Evolutionary conservation across 306 rosid species (phyloP).

Genomic region (Sicyos baderoa): DNA sequence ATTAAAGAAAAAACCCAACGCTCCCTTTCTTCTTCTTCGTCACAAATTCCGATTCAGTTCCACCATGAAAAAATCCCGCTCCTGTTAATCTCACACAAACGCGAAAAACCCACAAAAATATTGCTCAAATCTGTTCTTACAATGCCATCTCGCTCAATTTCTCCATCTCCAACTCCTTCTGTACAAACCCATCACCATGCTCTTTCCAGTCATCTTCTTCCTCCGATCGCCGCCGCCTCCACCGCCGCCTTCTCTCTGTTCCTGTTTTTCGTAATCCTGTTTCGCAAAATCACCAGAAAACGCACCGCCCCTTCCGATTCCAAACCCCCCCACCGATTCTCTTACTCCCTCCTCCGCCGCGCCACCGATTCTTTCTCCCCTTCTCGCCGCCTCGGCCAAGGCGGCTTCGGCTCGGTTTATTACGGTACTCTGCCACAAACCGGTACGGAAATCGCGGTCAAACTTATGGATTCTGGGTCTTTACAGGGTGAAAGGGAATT

Average conservation of each 20-base stretch:
- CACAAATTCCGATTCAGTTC: background rate
- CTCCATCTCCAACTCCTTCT: conserved; percentile 27
- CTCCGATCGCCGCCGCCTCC: conserved; percentile 23
- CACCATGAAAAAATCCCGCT: background rate
- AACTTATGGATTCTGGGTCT: conserved; percentile 74
- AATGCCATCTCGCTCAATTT: conserved; percentile 53
- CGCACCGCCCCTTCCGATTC: conserved; percentile 46
- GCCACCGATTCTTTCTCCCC: conserved; percentile 75
- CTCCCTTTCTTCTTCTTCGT: background rate
- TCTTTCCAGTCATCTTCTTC: background rate
- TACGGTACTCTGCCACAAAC: conserved; percentile 42
- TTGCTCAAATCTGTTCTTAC: background rate
- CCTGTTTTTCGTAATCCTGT: conserved; percentile 39
- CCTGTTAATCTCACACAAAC: background rate
- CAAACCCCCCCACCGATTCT: conserved; percentile 53
- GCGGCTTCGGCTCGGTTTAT: conserved; percentile 84
- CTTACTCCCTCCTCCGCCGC: conserved; percentile 72
- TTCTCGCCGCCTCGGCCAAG: conserved; percentile 63
- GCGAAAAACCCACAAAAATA: no score
- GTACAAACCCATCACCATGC: conserved; percentile 13
- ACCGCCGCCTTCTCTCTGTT: conserved; percentile 40
- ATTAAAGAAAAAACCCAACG: background rate
- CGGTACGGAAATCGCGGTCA: conserved; percentile 56
- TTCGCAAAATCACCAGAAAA: conserved; percentile 42
- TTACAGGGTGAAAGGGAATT: conserved; percentile 87